A percentile compares a stretch with the other conserved stretches of the same genome.
These are phyloP conservation scores for Trematosphaeria pertusa DNA, from an alignment of 2,329 filamentous ascomycete species.

Conservation along the genomic window DNA sequence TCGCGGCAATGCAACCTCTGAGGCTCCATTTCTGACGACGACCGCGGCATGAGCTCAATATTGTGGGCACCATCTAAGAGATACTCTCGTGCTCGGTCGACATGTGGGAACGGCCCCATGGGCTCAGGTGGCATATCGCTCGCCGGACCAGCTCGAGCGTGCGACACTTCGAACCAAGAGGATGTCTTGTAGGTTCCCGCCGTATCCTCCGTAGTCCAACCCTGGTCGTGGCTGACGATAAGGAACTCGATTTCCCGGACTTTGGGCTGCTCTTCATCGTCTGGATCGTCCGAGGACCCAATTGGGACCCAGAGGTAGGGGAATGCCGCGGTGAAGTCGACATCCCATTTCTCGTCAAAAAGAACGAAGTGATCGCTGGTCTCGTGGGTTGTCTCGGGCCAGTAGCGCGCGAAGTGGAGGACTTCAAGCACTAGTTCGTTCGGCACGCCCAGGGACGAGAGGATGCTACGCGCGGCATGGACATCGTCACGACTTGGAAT, in stretches of 20 bases:
- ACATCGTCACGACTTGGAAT: slow-evolving; percentile 6
- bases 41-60: slow-evolving; percentile 11
- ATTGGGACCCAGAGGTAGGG: slow-evolving; percentile 12
- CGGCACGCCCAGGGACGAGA: slow-evolving; percentile 16
- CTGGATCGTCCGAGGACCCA: slow-evolving; percentile 1
- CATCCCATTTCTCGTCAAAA: slow-evolving; percentile 10
- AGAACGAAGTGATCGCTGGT: slow-evolving; percentile 4
- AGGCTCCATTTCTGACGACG: slow-evolving; percentile 12
- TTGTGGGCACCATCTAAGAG: neutral
- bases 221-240: slow-evolving; percentile 30
- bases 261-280: slow-evolving; percentile 9
- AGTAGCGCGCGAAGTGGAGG: slow-evolving; percentile 26
- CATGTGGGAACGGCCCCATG: too few relatives aligned
- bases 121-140: neutral
- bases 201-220: slow-evolving; percentile 24
- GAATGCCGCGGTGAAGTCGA: slow-evolving; percentile 12
- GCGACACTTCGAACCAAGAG: slow-evolving; percentile 30
- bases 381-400: slow-evolving; percentile 4
- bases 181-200: slow-evolving; percentile 23
- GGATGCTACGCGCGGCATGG: slow-evolving; percentile 6
- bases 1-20: slow-evolving; percentile 18
- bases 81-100: too few relatives aligned
- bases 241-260: slow-evolving; percentile 23
- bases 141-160: neutral
- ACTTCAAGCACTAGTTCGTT: slow-evolving; percentile 23